Evolutionary conservation across 2,329 filamentous ascomycete species (phyloP).

Genomic region (Clonostachys chloroleuca): DNA sequence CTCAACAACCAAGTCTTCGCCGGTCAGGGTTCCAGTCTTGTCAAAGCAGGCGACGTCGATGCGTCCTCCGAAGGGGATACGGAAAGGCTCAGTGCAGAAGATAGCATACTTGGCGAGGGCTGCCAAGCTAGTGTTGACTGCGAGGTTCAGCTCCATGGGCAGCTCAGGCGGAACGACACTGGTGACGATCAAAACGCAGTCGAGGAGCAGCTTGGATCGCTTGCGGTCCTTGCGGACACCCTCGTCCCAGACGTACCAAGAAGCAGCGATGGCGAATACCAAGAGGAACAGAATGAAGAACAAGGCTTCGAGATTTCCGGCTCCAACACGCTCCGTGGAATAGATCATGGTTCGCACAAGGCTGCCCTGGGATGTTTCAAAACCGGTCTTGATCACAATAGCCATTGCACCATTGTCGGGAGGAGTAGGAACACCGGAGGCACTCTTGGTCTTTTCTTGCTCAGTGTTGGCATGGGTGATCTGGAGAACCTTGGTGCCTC

Average conservation of each 20-base stretch:
- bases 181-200: slow-evolving; percentile 96
- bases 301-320: slow-evolving; percentile 94
- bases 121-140: slow-evolving; percentile 95
- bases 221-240: slow-evolving; percentile 93
- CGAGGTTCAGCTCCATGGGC: slow-evolving; percentile 95
- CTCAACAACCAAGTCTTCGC: slow-evolving; percentile 94
- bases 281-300: slow-evolving; percentile 96
- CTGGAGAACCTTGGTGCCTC: slow-evolving; percentile 95
- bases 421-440: slow-evolving; percentile 74
- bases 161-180: slow-evolving; percentile 98
- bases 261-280: slow-evolving; percentile 93
- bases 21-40: slow-evolving; percentile 95
- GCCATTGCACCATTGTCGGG: slow-evolving; percentile 94
- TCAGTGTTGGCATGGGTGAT: slow-evolving; percentile 81
- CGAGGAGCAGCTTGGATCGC: slow-evolving; percentile 92
- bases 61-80: slow-evolving; percentile 92
- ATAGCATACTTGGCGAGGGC: slow-evolving; percentile 94
- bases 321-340: slow-evolving; percentile 97
- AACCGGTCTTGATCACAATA: slow-evolving; percentile 93
- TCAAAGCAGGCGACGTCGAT: slow-evolving; percentile 98
- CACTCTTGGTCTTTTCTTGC: slow-evolving; percentile 66
- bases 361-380: slow-evolving; percentile 97
- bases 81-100: slow-evolving; percentile 98
- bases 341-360: slow-evolving; percentile 99
- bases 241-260: slow-evolving; percentile 99